Evolutionary conservation across 768 basidiomycete species (phyloP).

Genomic region (Calocera cornea): DNA sequence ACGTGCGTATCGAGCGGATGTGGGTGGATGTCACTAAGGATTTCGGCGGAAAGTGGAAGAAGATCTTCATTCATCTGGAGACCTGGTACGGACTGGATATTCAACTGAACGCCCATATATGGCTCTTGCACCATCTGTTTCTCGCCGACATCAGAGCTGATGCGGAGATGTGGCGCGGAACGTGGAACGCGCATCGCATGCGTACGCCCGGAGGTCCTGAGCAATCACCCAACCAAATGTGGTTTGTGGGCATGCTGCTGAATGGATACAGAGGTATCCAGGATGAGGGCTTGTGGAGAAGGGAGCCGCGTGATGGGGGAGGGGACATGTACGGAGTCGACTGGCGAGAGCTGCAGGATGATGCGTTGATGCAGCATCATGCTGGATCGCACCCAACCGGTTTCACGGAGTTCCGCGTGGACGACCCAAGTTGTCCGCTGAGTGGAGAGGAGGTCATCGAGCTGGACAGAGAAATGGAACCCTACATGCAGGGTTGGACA

Average conservation of each 20-base stretch:
- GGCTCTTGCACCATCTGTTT: slow-evolving; percentile 9
- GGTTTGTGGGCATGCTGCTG: neutral
- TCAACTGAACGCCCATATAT: neutral
- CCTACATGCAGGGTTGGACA: neutral
- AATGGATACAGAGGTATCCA: neutral
- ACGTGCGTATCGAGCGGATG: slow-evolving; percentile 7
- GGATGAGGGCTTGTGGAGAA: neutral
- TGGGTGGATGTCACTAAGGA: slow-evolving; percentile 7
- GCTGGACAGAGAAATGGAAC: neutral
- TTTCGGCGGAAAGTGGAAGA: neutral
- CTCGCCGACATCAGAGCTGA: slow-evolving; percentile 5
- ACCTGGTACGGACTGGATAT: neutral
- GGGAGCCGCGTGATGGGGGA: neutral
- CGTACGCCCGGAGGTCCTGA: neutral
- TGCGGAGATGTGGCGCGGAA: neutral
- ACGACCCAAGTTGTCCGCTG: neutral
- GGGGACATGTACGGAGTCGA: slow-evolving; percentile 15
- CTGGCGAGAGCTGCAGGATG: slow-evolving; percentile 15
- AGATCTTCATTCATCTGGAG: slow-evolving; percentile 4
- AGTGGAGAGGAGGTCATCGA: neutral
- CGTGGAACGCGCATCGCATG: slow-evolving; percentile 3
- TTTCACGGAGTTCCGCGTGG: neutral
- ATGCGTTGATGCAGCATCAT: slow-evolving; percentile 13
- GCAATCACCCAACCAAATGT: neutral
- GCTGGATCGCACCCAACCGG: neutral